A percentile compares a stretch with the other conserved stretches of the same genome.
phyloP scores from a whole-genome alignment of 1,139 yeast species.

The Candida albicans region DNA sequence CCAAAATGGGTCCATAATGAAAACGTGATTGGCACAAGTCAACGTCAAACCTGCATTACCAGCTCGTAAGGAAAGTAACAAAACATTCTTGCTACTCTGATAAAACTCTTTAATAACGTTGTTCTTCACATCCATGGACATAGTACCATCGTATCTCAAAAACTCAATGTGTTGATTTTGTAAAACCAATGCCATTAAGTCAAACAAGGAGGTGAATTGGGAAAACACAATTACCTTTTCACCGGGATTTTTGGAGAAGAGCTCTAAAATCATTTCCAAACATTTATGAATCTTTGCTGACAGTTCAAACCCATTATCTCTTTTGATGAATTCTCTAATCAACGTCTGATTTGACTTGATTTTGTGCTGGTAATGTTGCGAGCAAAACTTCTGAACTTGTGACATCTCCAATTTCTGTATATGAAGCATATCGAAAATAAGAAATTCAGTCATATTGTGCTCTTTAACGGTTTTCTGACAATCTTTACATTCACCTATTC shows the following conservation, averaged over 20 bases:
- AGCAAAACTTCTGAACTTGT: slow-evolving; percentile 11
- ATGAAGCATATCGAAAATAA: slow-evolving; percentile 50
- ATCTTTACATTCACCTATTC: slow-evolving; percentile 52
- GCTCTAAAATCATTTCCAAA: slow-evolving; percentile 43
- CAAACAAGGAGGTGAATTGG: slow-evolving; percentile 80
- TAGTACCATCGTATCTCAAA: slow-evolving; percentile 78
- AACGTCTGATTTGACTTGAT: slow-evolving; percentile 17
- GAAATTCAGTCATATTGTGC: slow-evolving; percentile 47
- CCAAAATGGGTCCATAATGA: slow-evolving; percentile 94
- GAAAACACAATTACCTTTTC: slow-evolving; percentile 80
- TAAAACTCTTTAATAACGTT: slow-evolving; percentile 63
- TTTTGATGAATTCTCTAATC: slow-evolving; percentile 28
- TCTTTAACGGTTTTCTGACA: slow-evolving; percentile 46
- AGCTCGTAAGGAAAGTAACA: slow-evolving; percentile 79
- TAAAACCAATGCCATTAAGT: slow-evolving; percentile 61
- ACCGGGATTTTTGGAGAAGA: slow-evolving; percentile 41
- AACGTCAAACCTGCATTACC: slow-evolving; percentile 92
- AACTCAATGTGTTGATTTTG: slow-evolving; percentile 45
- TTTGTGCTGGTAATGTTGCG: slow-evolving; percentile 9
- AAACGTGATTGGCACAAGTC: slow-evolving; percentile 90
- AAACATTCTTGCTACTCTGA: slow-evolving; percentile 49
- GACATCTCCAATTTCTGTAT: slow-evolving; percentile 21
- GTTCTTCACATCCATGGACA: slow-evolving; percentile 68
- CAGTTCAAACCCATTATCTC: slow-evolving; percentile 36
- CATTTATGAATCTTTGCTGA: slow-evolving; percentile 60